Percentiles rank a stretch among this genome's conserved stretches.
These are phyloP conservation scores for Penicillium paxilli DNA, from an alignment of 495 filamentous ascomycete genomes.

Conservation along the genomic window DNA sequence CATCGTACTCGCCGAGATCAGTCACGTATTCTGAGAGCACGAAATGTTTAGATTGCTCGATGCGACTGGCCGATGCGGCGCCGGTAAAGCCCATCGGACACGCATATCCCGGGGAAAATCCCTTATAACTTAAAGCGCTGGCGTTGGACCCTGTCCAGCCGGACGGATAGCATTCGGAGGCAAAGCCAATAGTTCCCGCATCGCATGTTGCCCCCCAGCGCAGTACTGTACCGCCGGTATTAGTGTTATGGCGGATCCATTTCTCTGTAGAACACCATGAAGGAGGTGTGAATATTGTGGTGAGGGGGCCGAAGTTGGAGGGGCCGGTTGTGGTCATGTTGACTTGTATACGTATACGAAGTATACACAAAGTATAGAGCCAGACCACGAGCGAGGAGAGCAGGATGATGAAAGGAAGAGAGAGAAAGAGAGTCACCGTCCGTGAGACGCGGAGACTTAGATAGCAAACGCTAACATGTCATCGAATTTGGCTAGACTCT, in stretches of 20 bases:
- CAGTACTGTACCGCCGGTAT: background rate
- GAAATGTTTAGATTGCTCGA: background rate
- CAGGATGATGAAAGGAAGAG: background rate
- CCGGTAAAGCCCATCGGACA: slow-evolving; percentile 10
- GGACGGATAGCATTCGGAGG: slow-evolving; percentile 3
- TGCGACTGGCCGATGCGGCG: background rate
- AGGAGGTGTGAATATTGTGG: slow-evolving; percentile 4
- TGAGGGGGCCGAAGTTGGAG: slow-evolving; percentile 14
- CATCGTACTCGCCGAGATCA: slow-evolving; percentile 3
- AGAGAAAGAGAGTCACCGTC: background rate
- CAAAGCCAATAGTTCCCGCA: slow-evolving; percentile 1
- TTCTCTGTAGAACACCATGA: slow-evolving; percentile 1
- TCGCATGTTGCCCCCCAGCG: slow-evolving; percentile 9
- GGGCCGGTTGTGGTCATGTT: slow-evolving; percentile 4
- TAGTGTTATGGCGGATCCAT: slow-evolving; percentile 9
- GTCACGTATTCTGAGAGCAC: slow-evolving; percentile 3
- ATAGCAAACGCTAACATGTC: background rate
- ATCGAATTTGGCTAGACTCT: background rate
- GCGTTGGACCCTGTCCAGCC: slow-evolving; percentile 7
- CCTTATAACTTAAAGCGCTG: slow-evolving; percentile 7
- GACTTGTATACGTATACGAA: background rate
- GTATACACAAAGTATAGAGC: background rate
- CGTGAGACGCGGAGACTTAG: no score
- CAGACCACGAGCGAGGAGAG: background rate
- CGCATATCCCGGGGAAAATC: slow-evolving; percentile 2